Conservation (phyloP, 2,329 filamentous ascomycete genomes). For the Colletotrichum musicola region DNA sequence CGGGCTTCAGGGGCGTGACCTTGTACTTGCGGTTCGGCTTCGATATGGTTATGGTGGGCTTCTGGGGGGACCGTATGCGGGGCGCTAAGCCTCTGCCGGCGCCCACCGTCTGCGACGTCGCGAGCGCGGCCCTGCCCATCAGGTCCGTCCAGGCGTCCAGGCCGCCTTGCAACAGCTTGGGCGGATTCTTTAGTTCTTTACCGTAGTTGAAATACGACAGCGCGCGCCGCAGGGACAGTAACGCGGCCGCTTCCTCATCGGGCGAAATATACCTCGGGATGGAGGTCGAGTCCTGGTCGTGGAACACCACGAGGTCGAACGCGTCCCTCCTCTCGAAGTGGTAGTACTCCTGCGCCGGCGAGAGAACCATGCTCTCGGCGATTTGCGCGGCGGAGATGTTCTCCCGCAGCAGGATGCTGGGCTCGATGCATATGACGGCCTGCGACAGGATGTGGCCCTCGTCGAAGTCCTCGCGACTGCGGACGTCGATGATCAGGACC, state of each 20-base stretch:
- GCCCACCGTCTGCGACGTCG: slow-evolving; percentile 51
- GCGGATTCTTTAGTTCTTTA: slow-evolving; percentile 77
- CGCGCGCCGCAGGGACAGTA: slow-evolving; percentile 82
- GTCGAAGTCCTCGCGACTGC: slow-evolving; percentile 84
- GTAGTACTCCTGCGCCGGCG: slow-evolving; percentile 78
- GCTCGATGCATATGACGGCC: slow-evolving; percentile 90
- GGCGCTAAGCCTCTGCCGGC: slow-evolving; percentile 31
- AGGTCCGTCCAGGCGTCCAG: slow-evolving; percentile 88
- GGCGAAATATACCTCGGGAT: slow-evolving; percentile 55
- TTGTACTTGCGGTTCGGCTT: slow-evolving; percentile 58
- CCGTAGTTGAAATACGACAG: slow-evolving; percentile 86
- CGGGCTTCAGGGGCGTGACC: slow-evolving; percentile 78
- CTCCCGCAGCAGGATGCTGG: slow-evolving; percentile 76
- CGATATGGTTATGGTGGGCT: slow-evolving; percentile 36
- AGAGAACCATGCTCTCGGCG: slow-evolving; percentile 77
- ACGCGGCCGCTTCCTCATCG: slow-evolving; percentile 61
- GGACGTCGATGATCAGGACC: slow-evolving; percentile 88
- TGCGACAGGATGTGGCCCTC: slow-evolving; percentile 89
- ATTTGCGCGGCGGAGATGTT: slow-evolving; percentile 74
- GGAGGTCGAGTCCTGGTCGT: slow-evolving; percentile 77
- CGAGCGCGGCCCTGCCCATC: slow-evolving; percentile 77
- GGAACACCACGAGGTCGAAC: slow-evolving; percentile 91
- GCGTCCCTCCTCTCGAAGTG: slow-evolving; percentile 79
- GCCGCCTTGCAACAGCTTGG: slow-evolving; percentile 85
- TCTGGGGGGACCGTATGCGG: slow-evolving; percentile 23